Evolutionary conservation across 2,329 filamentous ascomycete genomes (phyloP).

Genomic region (Nothomitra cinnamomea): DNA sequence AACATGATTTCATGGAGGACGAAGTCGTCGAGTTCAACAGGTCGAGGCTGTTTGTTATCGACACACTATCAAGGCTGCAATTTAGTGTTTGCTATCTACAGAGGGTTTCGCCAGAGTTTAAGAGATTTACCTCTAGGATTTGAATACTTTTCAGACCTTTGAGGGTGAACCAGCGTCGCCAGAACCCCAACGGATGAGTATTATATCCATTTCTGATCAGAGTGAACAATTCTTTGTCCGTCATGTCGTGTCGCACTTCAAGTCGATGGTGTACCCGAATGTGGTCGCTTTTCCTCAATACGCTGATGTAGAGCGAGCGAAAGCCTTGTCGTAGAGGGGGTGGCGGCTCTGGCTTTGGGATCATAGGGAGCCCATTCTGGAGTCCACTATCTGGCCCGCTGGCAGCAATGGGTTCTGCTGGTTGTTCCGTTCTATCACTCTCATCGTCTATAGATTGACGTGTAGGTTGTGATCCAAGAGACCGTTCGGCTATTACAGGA

Average conservation of each 20-base stretch:
- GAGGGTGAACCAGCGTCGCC: slow-evolving; percentile 8
- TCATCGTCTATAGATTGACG: no score
- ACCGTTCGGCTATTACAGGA: no score
- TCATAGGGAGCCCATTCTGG: neutral
- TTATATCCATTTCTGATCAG: neutral
- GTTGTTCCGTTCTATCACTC: no score
- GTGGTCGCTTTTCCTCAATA: neutral
- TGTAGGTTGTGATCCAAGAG: no score
- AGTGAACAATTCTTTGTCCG: neutral
- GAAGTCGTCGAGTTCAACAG: slow-evolving; percentile 10
- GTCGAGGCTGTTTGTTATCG: slow-evolving; percentile 7
- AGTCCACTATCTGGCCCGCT: no score
- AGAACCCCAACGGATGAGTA: slow-evolving; percentile 6
- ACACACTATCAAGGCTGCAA: no score
- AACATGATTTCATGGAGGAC: slow-evolving; percentile 11
- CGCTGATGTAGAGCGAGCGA: neutral
- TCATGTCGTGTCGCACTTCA: neutral
- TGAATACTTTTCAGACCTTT: slow-evolving; percentile 9
- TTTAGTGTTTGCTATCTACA: no score
- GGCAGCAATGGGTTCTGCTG: no score
- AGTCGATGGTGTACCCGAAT: neutral
- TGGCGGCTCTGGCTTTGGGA: neutral
- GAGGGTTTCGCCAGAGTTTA: no score
- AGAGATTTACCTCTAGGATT: slow-evolving; percentile 8
- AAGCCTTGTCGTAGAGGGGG: neutral